Base-by-base conservation (phyloP, 73 alveolate species). In the Loxodes magnus region DNA sequence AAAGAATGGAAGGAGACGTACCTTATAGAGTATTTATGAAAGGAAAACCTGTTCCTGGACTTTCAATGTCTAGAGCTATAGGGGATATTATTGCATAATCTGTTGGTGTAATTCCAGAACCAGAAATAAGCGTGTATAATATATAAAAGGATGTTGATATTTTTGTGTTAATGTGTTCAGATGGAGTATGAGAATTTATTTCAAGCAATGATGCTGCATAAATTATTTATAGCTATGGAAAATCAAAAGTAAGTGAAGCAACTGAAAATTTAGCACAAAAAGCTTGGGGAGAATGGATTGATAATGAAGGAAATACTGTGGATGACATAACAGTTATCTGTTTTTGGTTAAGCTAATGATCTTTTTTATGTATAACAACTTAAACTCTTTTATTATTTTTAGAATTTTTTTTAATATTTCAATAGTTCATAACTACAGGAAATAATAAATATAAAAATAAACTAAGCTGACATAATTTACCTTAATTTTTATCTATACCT, bases 31-130 rank as follows among this genome's bases (percentile, higher is more conserved):
- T 87, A 7, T 87, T 90, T 87, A 68, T 77, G 26, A 62, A 64
- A 55, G 58, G 71, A 44, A 90, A 87, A 68, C 89, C 76, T 27
- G 64, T 75, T 4, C 97, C 97, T 5, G 97, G 97, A 2, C 59
- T 87, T 1, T 92, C 94, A 4, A 81, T 82, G 91, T 51, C 87
- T 7, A 64, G 97, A 53, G 66, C 89, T 25, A 39, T 84, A 49
- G 96, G 93, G 15, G 96, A 84, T 60, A 52, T 63, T 31, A 63
- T 84, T 2, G 88, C 82, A 4, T 82, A 79, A 51, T 24, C 65
- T 36, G 82, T 84, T 14, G 96, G 96, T 39, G 90, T 84, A 12
- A 17, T 62, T 29, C 62, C 69, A 28, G 87, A 73, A 14, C 90
- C 96, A 16, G 91, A 81, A 48, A 54, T 66, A 41, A 62, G 43